Conservation (phyloP, 805 yeast species). For the Teunomyces panamensis region DNA sequence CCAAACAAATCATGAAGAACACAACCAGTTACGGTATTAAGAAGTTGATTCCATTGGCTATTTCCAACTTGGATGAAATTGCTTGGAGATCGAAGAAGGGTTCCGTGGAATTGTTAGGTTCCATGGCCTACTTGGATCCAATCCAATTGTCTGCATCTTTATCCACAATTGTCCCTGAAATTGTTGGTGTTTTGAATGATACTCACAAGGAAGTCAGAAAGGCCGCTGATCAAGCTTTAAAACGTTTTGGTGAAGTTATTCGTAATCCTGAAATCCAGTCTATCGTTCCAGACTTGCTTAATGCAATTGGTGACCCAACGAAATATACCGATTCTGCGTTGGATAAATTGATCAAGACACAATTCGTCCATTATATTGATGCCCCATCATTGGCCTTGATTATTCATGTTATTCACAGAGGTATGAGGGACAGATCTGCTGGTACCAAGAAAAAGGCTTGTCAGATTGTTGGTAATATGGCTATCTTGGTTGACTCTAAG, state of each 20-base stretch:
- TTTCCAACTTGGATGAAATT: conserved; percentile 78
- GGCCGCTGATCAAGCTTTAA: conserved; percentile 87
- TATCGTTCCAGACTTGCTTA: conserved; percentile 81
- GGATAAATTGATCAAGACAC: conserved; percentile 81
- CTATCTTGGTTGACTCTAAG: conserved; percentile 84
- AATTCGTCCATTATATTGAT: conserved; percentile 95
- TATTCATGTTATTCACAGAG: conserved; percentile 92
- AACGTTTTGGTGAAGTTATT: conserved; percentile 93
- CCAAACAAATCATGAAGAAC: conserved; percentile 81
- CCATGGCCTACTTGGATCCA: conserved; percentile 97
- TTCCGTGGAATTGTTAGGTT: conserved; percentile 91
- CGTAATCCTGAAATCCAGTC: conserved; percentile 94
- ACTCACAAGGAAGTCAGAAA: conserved; percentile 95
- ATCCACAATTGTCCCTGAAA: conserved; percentile 90
- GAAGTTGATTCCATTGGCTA: conserved; percentile 85
- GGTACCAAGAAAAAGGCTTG: conserved; percentile 89
- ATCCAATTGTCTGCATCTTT: conserved; percentile 86
- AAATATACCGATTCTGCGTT: conserved; percentile 84
- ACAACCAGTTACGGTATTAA: conserved; percentile 93
- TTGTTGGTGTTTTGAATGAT: conserved; percentile 91
- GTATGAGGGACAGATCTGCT: conserved; percentile 94
- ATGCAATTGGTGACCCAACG: conserved; percentile 96
- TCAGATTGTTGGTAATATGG: conserved; percentile 98
- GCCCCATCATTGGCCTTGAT: conserved; percentile 96
- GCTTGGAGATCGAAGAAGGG: conserved; percentile 98